phyloP scores from a whole-genome alignment of 2,329 filamentous ascomycete species.

The Aspergillus luchuensis region DNA sequence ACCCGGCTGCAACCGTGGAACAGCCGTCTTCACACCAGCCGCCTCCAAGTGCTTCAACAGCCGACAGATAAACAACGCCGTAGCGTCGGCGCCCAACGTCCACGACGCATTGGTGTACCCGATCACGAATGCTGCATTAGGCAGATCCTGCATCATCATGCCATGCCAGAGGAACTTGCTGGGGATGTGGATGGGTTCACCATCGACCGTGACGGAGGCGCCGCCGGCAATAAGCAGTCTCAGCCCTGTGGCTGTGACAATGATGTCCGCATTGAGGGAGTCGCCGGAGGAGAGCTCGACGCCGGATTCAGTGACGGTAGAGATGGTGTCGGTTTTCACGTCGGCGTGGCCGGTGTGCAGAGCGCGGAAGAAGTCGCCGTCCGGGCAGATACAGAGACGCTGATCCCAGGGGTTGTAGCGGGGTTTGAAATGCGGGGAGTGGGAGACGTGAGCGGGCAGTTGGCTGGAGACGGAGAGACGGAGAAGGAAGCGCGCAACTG shows the following conservation, averaged over 20 bases:
- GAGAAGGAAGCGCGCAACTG: slow-evolving; percentile 52
- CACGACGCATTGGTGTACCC: slow-evolving; percentile 50
- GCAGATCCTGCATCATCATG: slow-evolving; percentile 48
- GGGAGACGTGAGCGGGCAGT: slow-evolving; percentile 57
- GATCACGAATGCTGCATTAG: slow-evolving; percentile 45
- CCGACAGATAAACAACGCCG: slow-evolving; percentile 42
- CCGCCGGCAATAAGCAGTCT: slow-evolving; percentile 44
- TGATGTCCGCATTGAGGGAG: slow-evolving; percentile 44
- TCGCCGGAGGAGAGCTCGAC: slow-evolving; percentile 53
- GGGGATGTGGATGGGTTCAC: slow-evolving; percentile 33
- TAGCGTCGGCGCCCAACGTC: slow-evolving; percentile 49
- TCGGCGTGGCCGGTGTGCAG: slow-evolving; percentile 54
- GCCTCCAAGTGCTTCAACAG: slow-evolving; percentile 37
- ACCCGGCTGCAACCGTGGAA: slow-evolving; percentile 29
- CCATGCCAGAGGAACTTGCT: slow-evolving; percentile 48
- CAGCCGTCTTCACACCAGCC: slow-evolving; percentile 28
- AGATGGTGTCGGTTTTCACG: slow-evolving; percentile 59
- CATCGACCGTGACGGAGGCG: slow-evolving; percentile 40
- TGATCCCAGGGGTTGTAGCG: slow-evolving; percentile 71
- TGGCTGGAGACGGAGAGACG: slow-evolving; percentile 47
- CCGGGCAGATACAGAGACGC: slow-evolving; percentile 69
- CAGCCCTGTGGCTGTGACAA: slow-evolving; percentile 50
- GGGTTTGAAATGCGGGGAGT: slow-evolving; percentile 66
- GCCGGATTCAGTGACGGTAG: slow-evolving; percentile 51
- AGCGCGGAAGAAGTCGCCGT: slow-evolving; percentile 60